Percentiles rank a stretch among this genome's conserved stretches.
Conservation (phyloP, 305 asterid species). For the Petunia hybrid region DNA sequence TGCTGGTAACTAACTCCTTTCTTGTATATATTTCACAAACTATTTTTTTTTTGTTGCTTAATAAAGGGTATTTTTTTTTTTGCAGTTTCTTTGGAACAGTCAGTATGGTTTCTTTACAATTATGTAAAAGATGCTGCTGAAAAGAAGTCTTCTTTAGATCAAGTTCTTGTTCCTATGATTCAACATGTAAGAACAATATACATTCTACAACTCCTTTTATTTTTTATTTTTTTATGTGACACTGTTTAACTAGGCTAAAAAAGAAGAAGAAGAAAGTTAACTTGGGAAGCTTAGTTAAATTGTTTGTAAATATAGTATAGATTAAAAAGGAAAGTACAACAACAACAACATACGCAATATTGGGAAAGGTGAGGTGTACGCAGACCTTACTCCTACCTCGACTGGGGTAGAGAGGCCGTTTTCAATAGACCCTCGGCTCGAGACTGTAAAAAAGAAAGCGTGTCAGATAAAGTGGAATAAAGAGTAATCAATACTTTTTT, state of each 20-base stretch:
- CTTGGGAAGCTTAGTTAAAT: no score
- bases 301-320: no score
- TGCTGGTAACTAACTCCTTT: constrained; percentile 45
- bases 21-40: background rate
- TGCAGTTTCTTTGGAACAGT: constrained; percentile 83
- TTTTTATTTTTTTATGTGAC: background rate
- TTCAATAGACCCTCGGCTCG: no score
- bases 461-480: background rate
- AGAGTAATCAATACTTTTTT: background rate
- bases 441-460: background rate
- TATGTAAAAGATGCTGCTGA: constrained; percentile 67
- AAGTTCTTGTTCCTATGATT: constrained; percentile 85
- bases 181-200: constrained; percentile 61
- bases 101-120: constrained; percentile 88
- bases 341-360: no score
- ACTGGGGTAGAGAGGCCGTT: no score
- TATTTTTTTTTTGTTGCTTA: no score
- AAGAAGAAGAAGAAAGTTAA: background rate
- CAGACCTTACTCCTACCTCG: no score
- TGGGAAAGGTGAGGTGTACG: no score
- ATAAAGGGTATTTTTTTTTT: background rate
- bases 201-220: background rate
- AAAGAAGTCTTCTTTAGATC: constrained; percentile 69
- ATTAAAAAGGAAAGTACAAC: no score
- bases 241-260: background rate